phyloP scores from a whole-genome alignment of 805 yeast species.

The Metschnikowia colocasiae region DNA sequence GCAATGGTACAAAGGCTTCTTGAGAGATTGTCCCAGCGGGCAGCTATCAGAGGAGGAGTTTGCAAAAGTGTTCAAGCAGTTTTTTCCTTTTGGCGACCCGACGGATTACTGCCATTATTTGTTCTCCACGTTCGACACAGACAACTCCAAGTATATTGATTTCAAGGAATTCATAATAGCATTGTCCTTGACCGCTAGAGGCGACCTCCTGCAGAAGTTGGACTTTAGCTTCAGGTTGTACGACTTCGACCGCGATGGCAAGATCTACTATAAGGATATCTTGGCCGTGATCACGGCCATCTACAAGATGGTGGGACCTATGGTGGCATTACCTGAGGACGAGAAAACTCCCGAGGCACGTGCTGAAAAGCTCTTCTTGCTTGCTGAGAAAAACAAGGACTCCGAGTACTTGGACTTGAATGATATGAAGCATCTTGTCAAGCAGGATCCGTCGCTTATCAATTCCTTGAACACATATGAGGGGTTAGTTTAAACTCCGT shows the following conservation, averaged over 20 bases:
- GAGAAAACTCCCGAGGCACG: constrained; percentile 90
- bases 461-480: constrained; percentile 77
- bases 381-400: constrained; percentile 67
- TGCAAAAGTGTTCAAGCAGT: constrained; percentile 88
- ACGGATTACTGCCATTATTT: constrained; percentile 84
- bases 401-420: constrained; percentile 65
- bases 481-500: constrained; percentile 55
- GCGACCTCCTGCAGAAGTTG: constrained; percentile 77
- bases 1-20: constrained; percentile 97
- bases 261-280: constrained; percentile 73
- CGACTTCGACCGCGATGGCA: constrained; percentile 78
- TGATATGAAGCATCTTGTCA: constrained; percentile 80
- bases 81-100: constrained; percentile 98
- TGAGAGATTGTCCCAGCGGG: constrained; percentile 91
- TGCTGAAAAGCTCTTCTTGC: constrained; percentile 72
- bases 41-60: constrained; percentile 84
- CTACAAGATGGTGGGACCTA: constrained; percentile 92
- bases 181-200: constrained; percentile 81
- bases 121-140: constrained; percentile 84
- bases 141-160: constrained; percentile 75
- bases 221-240: constrained; percentile 88
- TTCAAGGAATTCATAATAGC: constrained; percentile 92
- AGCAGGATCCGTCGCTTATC: constrained; percentile 71
- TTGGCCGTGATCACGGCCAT: constrained; percentile 74
- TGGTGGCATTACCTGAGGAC: constrained; percentile 84